These are phyloP conservation scores for Neurospora tetraspora DNA, from an alignment of 495 filamentous ascomycete genomes.

Conservation along the genomic window DNA sequence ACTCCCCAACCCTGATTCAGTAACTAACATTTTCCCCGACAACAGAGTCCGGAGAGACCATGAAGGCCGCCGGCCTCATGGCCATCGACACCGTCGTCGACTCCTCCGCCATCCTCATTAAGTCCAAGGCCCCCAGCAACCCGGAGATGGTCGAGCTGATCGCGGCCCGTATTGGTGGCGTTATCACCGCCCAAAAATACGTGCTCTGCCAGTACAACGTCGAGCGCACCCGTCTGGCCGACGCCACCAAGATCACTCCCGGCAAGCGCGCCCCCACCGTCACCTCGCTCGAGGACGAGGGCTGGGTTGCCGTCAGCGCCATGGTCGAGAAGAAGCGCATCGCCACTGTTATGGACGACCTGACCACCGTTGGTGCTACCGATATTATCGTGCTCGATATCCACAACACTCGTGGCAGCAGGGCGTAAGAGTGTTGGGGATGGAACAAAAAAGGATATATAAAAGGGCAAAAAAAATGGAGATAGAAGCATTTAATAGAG, in stretches of 20 bases:
- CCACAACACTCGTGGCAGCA: slow-evolving; percentile 59
- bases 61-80: slow-evolving; percentile 94
- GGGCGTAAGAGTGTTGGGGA: neutral
- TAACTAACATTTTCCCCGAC: neutral
- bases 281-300: slow-evolving; percentile 73
- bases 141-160: slow-evolving; percentile 70
- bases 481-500: neutral
- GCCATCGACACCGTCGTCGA: slow-evolving; percentile 89
- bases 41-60: slow-evolving; percentile 96
- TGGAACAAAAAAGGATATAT: neutral
- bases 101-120: slow-evolving; percentile 80
- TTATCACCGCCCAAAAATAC: slow-evolving; percentile 92
- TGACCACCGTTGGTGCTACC: slow-evolving; percentile 67
- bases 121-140: slow-evolving; percentile 78
- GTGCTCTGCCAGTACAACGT: slow-evolving; percentile 97
- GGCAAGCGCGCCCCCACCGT: slow-evolving; percentile 92
- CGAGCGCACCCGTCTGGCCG: slow-evolving; percentile 50
- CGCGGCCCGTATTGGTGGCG: slow-evolving; percentile 71
- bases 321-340: slow-evolving; percentile 93
- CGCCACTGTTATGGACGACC: slow-evolving; percentile 82
- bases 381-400: slow-evolving; percentile 87
- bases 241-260: slow-evolving; percentile 72
- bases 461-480: neutral
- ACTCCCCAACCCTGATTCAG: neutral
- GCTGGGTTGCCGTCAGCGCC: slow-evolving; percentile 84